Evolutionary conservation across 2,329 filamentous ascomycete genomes (phyloP).

Genomic region (Alternaria brassicae): DNA sequence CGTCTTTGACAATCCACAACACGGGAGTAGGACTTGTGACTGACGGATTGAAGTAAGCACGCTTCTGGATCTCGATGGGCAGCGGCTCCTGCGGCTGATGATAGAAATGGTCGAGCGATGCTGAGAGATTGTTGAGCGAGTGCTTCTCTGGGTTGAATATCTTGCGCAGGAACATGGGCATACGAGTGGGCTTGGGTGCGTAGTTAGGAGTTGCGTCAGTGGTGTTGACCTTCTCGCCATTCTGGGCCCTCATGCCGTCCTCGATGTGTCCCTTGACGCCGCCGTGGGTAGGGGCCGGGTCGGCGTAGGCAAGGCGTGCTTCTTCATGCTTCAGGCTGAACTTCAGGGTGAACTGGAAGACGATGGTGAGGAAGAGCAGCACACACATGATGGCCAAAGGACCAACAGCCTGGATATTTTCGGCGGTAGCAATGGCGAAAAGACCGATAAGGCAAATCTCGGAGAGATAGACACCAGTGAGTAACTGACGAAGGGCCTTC

Average conservation of each 20-base stretch:
- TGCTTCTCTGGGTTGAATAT: conserved; percentile 47
- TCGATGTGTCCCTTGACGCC: conserved; percentile 32
- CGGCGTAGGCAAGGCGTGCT: conserved; percentile 40
- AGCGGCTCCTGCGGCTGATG: conserved; percentile 42
- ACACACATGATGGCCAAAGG: conserved; percentile 55
- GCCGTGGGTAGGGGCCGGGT: conserved; percentile 27
- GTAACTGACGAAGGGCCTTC: conserved; percentile 56
- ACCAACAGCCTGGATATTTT: conserved; percentile 45
- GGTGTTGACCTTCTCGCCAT: conserved; percentile 17
- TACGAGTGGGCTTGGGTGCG: conserved; percentile 34
- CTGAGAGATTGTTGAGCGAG: conserved; percentile 37
- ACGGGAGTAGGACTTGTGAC: conserved; percentile 54
- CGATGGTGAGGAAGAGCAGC: conserved; percentile 50
- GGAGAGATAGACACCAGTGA: conserved; percentile 57
- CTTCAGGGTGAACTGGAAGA: conserved; percentile 51
- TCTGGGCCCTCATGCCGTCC: conserved; percentile 22
- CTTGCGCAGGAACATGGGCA: conserved; percentile 42
- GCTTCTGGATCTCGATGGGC: conserved; percentile 46
- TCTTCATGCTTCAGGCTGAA: conserved; percentile 42
- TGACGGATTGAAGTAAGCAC: conserved; percentile 55
- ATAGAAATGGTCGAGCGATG: conserved; percentile 45
- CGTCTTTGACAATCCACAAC: conserved; percentile 56
- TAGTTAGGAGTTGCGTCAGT: conserved; percentile 5
- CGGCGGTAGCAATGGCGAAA: conserved; percentile 52
- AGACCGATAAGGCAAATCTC: conserved; percentile 58